These are phyloP conservation scores for Epichloe scottii DNA, from an alignment of 2,329 filamentous ascomycete species.

Conservation along the genomic window DNA sequence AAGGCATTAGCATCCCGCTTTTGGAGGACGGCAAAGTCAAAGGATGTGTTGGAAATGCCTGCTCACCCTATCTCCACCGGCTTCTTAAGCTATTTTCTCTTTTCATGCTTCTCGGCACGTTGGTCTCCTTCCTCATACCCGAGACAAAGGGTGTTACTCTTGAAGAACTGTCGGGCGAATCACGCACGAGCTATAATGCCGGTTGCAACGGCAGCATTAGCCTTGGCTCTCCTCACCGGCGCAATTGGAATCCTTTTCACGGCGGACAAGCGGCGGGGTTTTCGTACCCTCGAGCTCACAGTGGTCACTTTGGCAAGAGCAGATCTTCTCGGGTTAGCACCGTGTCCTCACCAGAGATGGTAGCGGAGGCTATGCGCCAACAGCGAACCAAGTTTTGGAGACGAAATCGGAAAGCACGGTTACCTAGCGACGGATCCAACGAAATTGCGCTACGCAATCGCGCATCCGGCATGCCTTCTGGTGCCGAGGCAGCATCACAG, in stretches of 20 bases:
- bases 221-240: conserved; percentile 18
- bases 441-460: conserved; percentile 21
- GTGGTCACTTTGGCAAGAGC: conserved; percentile 13
- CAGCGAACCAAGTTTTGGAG: conserved; percentile 19
- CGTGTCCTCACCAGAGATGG: conserved; percentile 30
- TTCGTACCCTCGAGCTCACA: conserved; percentile 26
- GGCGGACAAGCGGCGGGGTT: conserved; percentile 42
- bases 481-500: neutral
- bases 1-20: conserved; percentile 51
- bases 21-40: conserved; percentile 41
- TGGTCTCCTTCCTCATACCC: conserved; percentile 60
- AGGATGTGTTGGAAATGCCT: conserved; percentile 34
- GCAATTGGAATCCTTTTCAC: conserved; percentile 32
- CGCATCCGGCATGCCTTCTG: neutral
- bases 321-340: conserved; percentile 25
- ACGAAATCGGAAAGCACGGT: conserved; percentile 14
- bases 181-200: conserved; percentile 44
- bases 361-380: conserved; percentile 14
- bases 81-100: conserved; percentile 68
- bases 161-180: conserved; percentile 57
- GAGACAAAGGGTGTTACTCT: conserved; percentile 66
- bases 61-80: conserved; percentile 52
- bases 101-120: conserved; percentile 64
- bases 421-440: conserved; percentile 16
- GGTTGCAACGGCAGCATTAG: conserved; percentile 37